Evolutionary conservation across 2,329 filamentous ascomycete species (phyloP), one percentile per base, ranked within the genome.

Genomic region (Aspergillus luchuensis): DNA sequence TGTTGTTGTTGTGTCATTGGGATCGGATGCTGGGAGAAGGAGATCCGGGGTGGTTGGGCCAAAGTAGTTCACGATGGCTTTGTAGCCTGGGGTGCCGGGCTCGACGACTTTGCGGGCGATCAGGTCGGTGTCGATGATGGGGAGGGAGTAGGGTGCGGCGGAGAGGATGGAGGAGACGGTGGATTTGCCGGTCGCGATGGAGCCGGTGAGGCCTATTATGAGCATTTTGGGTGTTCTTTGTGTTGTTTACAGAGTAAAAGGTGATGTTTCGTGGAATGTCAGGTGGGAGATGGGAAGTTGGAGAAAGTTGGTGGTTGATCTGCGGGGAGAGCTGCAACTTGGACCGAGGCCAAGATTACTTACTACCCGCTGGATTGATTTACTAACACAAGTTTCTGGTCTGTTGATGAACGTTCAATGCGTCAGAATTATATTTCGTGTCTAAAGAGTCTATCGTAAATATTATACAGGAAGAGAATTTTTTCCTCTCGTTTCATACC

Each of bases 101-200:
- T 96, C 92, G 74, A 99, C 94, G 61, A 98, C 95, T 76, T 95
- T 86, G 69, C 94, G 92, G 51, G 95, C 94, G 63, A 98, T 85
- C 58, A 96, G 80, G 80, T 99, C 95, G 73, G 95, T 94, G 74
- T 99, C 95, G 80, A 99, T 89, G 69, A 99, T 85, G 70, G 95
- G 93, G 63, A 99, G 85, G 62, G 86, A 89, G 82, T 97, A 91
- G 0, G 94, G 95, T 5, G 91, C 82, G 4, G 86, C 83, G 54
- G 90, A 87, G 70, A 99, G 90, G 68, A 97, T 85, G 41, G 85
- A 83, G 28, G 95, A 97, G 58, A 97, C 92, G 67, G 94, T 99
- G 49, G 94, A 97, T 85, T 99, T 99, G 76, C 95, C 95, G 5
- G 95, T 99, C 62, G 95, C 95, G 74, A 99, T 98, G 63, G 93